Percentiles rank a stretch among this genome's conserved stretches.
phyloP scores from a whole-genome alignment of 129 eudicot species.

The Centaurea solstitialis region DNA sequence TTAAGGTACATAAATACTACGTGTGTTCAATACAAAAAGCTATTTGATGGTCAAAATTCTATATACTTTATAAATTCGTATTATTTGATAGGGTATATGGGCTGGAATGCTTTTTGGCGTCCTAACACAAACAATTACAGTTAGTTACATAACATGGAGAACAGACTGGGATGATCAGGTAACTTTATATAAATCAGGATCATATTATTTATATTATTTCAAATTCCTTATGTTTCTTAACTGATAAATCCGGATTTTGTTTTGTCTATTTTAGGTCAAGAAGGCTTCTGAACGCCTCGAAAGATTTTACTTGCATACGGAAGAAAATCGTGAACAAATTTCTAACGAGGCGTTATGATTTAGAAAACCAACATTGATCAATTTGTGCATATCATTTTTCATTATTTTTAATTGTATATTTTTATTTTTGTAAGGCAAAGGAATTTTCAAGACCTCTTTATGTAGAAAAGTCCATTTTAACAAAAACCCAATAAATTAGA shows the following conservation, averaged over 20 bases:
- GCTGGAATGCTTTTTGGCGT: conserved; percentile 66
- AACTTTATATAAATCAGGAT: too few relatives aligned
- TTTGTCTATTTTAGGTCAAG: conserved; percentile 16
- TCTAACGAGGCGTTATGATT: neutral
- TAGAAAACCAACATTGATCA: neutral
- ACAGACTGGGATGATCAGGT: conserved; percentile 72
- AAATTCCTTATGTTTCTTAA: neutral
- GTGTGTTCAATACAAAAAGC: neutral
- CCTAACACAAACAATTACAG: conserved; percentile 37
- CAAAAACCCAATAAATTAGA: too few relatives aligned
- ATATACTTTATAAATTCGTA: neutral
- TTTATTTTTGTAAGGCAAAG: too few relatives aligned
- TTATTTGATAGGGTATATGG: conserved; percentile 60
- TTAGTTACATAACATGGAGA: conserved; percentile 52
- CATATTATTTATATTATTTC: neutral
- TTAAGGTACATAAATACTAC: conserved; percentile 43
- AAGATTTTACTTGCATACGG: conserved; percentile 31
- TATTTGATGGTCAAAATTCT: neutral
- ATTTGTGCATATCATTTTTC: neutral
- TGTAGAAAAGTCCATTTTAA: too few relatives aligned
- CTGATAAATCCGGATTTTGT: neutral
- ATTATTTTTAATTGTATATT: neutral
- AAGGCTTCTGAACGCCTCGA: conserved; percentile 46
- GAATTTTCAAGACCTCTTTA: too few relatives aligned
- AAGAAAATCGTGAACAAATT: conserved; percentile 9